These are phyloP conservation scores for Mycena galopus DNA, from an alignment of 768 basidiomycete genomes.

Conservation along the genomic window DNA sequence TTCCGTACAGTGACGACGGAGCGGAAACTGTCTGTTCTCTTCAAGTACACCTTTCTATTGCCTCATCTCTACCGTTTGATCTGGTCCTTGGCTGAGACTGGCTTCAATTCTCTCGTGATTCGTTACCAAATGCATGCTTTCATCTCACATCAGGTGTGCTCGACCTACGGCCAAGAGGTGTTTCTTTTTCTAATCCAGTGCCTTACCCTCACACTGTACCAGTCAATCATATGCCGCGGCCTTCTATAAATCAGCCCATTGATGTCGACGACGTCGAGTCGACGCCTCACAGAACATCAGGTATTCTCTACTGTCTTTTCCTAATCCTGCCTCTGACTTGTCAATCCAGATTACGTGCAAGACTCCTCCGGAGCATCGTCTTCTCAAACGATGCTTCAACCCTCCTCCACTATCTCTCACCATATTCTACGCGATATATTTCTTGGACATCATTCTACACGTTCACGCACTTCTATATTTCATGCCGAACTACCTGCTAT, in stretches of 20 bases:
- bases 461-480: constrained; percentile 13
- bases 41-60: no score
- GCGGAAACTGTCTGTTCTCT: no score
- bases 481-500: constrained; percentile 3
- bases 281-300: neutral
- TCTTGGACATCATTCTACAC: neutral
- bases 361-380: neutral
- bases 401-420: neutral
- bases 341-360: neutral
- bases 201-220: neutral
- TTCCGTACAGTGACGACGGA: no score
- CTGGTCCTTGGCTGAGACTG: neutral
- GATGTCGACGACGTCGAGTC: neutral
- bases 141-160: neutral
- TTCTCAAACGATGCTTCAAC: neutral
- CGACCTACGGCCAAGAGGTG: neutral
- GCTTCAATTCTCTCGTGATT: neutral
- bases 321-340: neutral
- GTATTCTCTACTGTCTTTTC: neutral
- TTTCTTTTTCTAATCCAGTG: neutral
- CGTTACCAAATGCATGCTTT: no score
- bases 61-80: neutral
- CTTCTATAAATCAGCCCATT: neutral
- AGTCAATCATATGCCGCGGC: neutral
- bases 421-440: neutral